Base-by-base conservation (phyloP, 352 stramenopile species). In the Aphanomyces astaci region DNA sequence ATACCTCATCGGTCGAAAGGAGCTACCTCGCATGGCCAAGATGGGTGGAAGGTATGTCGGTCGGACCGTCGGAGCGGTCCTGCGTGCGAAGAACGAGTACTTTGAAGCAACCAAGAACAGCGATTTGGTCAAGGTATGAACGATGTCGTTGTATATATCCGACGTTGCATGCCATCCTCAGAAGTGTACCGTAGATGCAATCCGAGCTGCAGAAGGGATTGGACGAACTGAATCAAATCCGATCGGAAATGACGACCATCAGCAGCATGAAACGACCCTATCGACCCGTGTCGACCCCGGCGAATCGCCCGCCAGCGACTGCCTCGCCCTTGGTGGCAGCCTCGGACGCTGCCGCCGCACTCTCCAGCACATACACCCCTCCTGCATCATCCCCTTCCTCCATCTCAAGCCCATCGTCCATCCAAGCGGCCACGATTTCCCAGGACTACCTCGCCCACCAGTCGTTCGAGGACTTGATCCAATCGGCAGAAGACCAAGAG, bases 71-170 rank as follows among this genome's bases (percentile, higher is more conserved):
- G 84, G 84, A 28, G 84, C 84, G 9, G 82, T 90, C 46, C 63
- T 92, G 30, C 84, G 84, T 52, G 84, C 84, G 36, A 92, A 92
- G 72, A 85, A 89, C 51, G 81, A 92, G 74, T 92, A 90, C 71
- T 92, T 90, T 55, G 80, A 92, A 73, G 84, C 81, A 25, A 92
- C 84, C 0, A 87, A 84, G 45, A 79, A 90, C 78, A 88, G 84
- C 54, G 78, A 92, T 39, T 78, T 92, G 4, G 79, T 92, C 70
- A 88, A 88, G 71, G 80, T 86, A 22, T n/a, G n/a, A n/a, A n/a
- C n/a, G n/a, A n/a, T n/a, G n/a, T n/a, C n/a, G n/a, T n/a, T n/a
- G n/a, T n/a, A n/a, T n/a, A n/a, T n/a, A n/a, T n/a, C n/a, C n/a
- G n/a, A n/a, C n/a, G n/a, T n/a, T n/a, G n/a, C n/a, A n/a, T n/a